Evolutionary conservation across 2,329 filamentous ascomycete genomes (phyloP).

Genomic region (Rhynchosporium agropyri): DNA sequence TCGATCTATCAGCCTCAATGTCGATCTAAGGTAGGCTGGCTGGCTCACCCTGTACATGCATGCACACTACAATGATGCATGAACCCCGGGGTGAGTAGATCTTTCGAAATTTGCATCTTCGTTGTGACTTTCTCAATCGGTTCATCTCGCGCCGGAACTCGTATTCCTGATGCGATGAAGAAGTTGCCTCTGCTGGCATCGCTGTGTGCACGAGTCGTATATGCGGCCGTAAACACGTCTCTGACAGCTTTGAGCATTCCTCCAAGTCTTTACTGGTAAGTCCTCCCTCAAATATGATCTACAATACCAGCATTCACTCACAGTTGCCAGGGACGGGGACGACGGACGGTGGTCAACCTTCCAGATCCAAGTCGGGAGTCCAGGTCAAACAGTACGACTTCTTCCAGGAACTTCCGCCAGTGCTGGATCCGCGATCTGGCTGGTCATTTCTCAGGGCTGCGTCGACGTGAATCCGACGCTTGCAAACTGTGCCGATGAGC

Average conservation of each 20-base stretch:
- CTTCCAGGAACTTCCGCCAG: slow-evolving; percentile 56
- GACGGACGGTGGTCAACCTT: slow-evolving; percentile 75
- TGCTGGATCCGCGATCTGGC: slow-evolving; percentile 69
- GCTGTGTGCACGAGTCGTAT: not conserved
- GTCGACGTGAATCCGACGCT: slow-evolving; percentile 42
- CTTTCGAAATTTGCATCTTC: too few relatives aligned
- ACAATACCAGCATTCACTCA: too few relatives aligned
- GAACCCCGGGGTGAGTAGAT: too few relatives aligned
- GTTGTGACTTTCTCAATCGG: too few relatives aligned
- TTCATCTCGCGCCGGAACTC: too few relatives aligned
- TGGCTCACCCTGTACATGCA: too few relatives aligned
- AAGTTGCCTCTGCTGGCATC: not conserved
- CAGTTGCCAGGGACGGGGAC: slow-evolving; percentile 49
- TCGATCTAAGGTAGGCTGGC: too few relatives aligned
- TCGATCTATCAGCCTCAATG: too few relatives aligned
- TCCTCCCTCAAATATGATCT: too few relatives aligned
- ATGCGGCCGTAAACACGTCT: slow-evolving; percentile 2
- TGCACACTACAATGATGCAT: too few relatives aligned
- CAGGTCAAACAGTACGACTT: slow-evolving; percentile 54
- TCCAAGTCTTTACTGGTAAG: slow-evolving; percentile 14
- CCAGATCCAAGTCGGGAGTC: slow-evolving; percentile 57
- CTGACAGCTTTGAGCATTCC: slow-evolving; percentile 9
- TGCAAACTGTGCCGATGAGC: slow-evolving; percentile 51
- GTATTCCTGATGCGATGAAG: slow-evolving; percentile 1
- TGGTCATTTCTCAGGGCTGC: slow-evolving; percentile 60